A percentile compares a stretch with the other conserved stretches of the same genome.
Evolutionary conservation across 805 yeast species (phyloP).

Genomic region (Candida oleophila): DNA sequence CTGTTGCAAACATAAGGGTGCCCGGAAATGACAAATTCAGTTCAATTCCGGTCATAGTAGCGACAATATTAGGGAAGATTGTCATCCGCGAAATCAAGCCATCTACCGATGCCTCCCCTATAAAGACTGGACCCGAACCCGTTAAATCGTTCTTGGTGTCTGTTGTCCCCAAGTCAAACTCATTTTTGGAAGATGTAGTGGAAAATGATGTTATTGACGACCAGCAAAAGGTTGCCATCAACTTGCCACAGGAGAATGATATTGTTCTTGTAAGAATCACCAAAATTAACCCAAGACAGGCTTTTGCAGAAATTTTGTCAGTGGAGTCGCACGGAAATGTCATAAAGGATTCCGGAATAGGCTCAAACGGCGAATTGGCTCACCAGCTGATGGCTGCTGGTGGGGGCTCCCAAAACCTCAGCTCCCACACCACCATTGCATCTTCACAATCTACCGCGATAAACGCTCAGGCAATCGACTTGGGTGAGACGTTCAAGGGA

Average conservation of each 20-base stretch:
- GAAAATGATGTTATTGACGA: slow-evolving; percentile 14
- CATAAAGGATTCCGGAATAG: slow-evolving; percentile 63
- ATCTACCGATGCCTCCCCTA: slow-evolving; percentile 4
- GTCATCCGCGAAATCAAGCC: slow-evolving; percentile 22
- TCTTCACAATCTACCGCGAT: slow-evolving; percentile 38
- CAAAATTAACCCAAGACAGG: slow-evolving; percentile 65
- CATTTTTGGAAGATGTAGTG: slow-evolving; percentile 17
- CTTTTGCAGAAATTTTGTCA: slow-evolving; percentile 68
- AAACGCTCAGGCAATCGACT: slow-evolving; percentile 52
- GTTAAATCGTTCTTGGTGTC: slow-evolving; percentile 25
- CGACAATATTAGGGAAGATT: slow-evolving; percentile 67
- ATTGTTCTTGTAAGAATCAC: slow-evolving; percentile 75
- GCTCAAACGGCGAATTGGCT: slow-evolving; percentile 48
- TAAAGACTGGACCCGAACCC: slow-evolving; percentile 10
- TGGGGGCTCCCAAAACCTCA: slow-evolving; percentile 51
- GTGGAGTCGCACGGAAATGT: slow-evolving; percentile 63
- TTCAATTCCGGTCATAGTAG: slow-evolving; percentile 42
- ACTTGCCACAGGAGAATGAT: slow-evolving; percentile 82
- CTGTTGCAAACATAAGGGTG: slow-evolving; percentile 44
- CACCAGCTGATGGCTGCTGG: slow-evolving; percentile 43
- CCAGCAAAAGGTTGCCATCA: too few species aligned
- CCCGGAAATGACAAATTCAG: slow-evolving; percentile 23
- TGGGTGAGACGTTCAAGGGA: slow-evolving; percentile 89
- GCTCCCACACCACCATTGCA: slow-evolving; percentile 35
- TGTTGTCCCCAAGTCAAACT: slow-evolving; percentile 27